Percentiles rank a stretch among this genome's conserved stretches.
Conservation (phyloP, 1,139 yeast genomes). For the Pichia sp. region DNA sequence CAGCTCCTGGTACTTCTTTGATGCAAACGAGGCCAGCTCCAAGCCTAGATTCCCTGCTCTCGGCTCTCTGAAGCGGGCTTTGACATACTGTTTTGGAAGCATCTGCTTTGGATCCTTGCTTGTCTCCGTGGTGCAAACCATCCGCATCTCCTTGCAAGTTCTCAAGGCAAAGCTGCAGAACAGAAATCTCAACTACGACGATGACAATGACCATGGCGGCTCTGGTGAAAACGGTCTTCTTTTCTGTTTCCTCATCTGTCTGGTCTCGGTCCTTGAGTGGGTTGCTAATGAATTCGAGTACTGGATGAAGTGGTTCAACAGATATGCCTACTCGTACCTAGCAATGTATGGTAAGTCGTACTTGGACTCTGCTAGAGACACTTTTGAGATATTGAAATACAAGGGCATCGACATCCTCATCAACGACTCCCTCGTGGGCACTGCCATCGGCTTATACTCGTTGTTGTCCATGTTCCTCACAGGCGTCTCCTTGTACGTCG, state of each 20-base stretch:
- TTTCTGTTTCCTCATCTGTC: conserved; percentile 23
- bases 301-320: conserved; percentile 81
- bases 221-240: conserved; percentile 19
- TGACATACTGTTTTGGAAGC: conserved; percentile 87
- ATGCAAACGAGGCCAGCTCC: conserved; percentile 32
- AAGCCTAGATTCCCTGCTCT: conserved; percentile 72
- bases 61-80: conserved; percentile 76
- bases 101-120: conserved; percentile 85
- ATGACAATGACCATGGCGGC: conserved; percentile 7
- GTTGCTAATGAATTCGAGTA: conserved; percentile 66
- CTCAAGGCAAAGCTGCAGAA: conserved; percentile 21
- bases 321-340: conserved; percentile 82
- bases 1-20: conserved; percentile 86
- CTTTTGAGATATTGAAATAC: conserved; percentile 70
- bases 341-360: conserved; percentile 85
- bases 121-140: conserved; percentile 62
- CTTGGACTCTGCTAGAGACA: conserved; percentile 70
- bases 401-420: conserved; percentile 85
- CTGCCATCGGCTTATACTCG: conserved; percentile 73
- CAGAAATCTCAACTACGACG: conserved; percentile 7
- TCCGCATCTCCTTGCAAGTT: conserved; percentile 22
- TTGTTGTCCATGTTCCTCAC: conserved; percentile 63
- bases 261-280: conserved; percentile 46
- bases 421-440: conserved; percentile 76
- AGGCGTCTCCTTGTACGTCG: conserved; percentile 24